phyloP scores from a whole-genome alignment of 441 rosid species.

The Erodium trifolium region DNA sequence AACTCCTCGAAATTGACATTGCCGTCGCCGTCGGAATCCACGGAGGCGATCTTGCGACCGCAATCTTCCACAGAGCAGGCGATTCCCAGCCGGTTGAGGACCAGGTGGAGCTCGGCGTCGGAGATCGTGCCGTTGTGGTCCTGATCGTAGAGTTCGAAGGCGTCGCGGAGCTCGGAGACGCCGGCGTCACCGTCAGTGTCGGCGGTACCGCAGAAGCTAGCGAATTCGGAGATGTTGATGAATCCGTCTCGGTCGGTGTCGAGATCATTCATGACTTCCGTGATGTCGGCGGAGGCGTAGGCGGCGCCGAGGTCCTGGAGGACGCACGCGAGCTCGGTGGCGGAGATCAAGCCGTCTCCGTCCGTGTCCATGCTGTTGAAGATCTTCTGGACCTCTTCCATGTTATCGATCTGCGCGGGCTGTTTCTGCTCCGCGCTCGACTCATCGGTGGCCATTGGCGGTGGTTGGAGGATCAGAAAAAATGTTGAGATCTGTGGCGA shows the following conservation, averaged over 20 bases:
- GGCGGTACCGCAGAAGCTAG: conserved; percentile 28
- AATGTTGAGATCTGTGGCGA: too few relatives aligned
- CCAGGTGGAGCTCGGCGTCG: conserved; percentile 41
- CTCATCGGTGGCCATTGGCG: too few relatives aligned
- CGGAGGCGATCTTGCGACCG: conserved; percentile 38
- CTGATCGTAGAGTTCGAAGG: conserved; percentile 52
- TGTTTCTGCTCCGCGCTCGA: not conserved
- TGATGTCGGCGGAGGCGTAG: too few relatives aligned
- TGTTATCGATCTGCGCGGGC: not conserved
- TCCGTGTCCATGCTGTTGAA: conserved; percentile 32
- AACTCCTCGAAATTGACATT: conserved; percentile 53
- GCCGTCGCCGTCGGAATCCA: conserved; percentile 54
- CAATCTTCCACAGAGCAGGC: conserved; percentile 42
- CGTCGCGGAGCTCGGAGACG: conserved; percentile 44
- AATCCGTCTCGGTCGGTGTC: conserved; percentile 51
- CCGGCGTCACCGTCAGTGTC: conserved; percentile 8
- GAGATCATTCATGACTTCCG: conserved; percentile 10
- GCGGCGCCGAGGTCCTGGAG: too few relatives aligned
- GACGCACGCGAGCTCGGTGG: too few relatives aligned
- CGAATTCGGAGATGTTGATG: conserved; percentile 44
- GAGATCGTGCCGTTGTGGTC: conserved; percentile 59
- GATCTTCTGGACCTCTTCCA: conserved; percentile 42
- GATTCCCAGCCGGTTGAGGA: conserved; percentile 40
- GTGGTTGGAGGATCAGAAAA: too few relatives aligned
- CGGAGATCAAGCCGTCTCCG: too few relatives aligned